These are phyloP conservation scores for Globisporangium nodosum DNA, from an alignment of 352 stramenopile species.

Conservation along the genomic window DNA sequence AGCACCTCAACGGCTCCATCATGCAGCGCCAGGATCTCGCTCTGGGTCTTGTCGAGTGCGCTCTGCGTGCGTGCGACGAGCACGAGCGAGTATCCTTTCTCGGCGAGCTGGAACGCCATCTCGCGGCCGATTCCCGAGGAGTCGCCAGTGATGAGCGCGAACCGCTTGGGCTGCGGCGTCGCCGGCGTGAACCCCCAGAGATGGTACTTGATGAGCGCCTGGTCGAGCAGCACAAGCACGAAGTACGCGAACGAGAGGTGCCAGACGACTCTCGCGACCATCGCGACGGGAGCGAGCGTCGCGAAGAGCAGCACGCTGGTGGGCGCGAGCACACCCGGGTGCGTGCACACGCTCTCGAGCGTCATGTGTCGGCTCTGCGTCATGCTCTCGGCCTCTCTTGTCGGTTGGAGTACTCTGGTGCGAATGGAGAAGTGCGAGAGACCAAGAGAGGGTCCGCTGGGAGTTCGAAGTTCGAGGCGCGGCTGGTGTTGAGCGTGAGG, in stretches of 20 bases:
- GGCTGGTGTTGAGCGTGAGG: too few species aligned
- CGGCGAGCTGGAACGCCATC: conserved; percentile 72
- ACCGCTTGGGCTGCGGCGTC: conserved; percentile 38
- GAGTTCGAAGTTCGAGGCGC: too few species aligned
- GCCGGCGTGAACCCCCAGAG: conserved; percentile 44
- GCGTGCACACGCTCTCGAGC: conserved; percentile 9
- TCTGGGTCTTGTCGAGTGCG: conserved; percentile 56
- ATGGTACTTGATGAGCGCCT: conserved; percentile 55
- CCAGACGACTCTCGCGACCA: too few species aligned
- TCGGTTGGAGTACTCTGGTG: background rate
- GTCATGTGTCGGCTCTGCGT: conserved; percentile 6
- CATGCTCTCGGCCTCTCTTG: background rate
- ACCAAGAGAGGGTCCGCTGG: too few species aligned
- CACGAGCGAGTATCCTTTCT: conserved; percentile 77
- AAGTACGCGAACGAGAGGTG: too few species aligned
- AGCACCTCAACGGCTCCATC: conserved; percentile 52
- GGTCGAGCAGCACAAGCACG: conserved; percentile 15
- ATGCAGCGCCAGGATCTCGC: conserved; percentile 62
- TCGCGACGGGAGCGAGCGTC: too few species aligned
- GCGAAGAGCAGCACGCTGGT: too few species aligned
- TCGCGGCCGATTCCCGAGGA: conserved; percentile 69
- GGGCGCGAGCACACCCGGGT: background rate
- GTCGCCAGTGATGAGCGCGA: conserved; percentile 68
- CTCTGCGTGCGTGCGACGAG: conserved; percentile 51
- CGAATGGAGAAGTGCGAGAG: background rate